Percentiles rank a stretch among this genome's conserved stretches.
Conservation (phyloP, 768 basidiomycete genomes). For the Rossbeevera mucosa region DNA sequence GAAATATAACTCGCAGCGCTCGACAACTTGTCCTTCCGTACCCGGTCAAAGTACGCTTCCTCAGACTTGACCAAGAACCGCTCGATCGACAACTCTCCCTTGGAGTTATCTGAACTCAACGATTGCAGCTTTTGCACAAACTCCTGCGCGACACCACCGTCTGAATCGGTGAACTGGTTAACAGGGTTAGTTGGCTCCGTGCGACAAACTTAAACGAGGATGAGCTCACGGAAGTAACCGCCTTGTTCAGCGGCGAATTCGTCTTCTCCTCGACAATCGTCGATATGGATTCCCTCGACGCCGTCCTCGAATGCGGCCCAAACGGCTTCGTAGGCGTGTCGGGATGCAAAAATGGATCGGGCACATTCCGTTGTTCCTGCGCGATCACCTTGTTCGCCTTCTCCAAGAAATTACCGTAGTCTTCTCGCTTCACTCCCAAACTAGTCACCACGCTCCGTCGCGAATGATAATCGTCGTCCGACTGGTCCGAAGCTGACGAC, state of each 20-base stretch:
- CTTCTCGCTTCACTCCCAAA: conserved; percentile 33
- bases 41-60: conserved; percentile 88
- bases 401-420: conserved; percentile 75
- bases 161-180: conserved; percentile 82
- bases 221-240: conserved; percentile 70
- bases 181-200: background rate
- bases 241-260: conserved; percentile 90
- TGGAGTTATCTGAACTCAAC: conserved; percentile 82
- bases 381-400: conserved; percentile 82
- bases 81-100: conserved; percentile 88
- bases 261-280: conserved; percentile 89
- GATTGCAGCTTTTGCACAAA: conserved; percentile 82
- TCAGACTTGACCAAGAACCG: conserved; percentile 88
- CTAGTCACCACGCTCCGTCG: conserved; percentile 27
- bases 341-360: conserved; percentile 73
- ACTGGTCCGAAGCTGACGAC: conserved; percentile 45
- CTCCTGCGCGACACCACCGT: conserved; percentile 85
- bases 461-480: conserved; percentile 58
- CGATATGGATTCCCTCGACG: conserved; percentile 87
- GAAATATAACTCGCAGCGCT: conserved; percentile 77
- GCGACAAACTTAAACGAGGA: background rate
- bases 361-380: conserved; percentile 68
- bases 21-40: conserved; percentile 82
- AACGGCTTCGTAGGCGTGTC: conserved; percentile 75
- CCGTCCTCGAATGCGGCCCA: conserved; percentile 71